These are phyloP conservation scores for Quercus parvula DNA, from an alignment of 306 rosid genomes.

Conservation along the genomic window DNA sequence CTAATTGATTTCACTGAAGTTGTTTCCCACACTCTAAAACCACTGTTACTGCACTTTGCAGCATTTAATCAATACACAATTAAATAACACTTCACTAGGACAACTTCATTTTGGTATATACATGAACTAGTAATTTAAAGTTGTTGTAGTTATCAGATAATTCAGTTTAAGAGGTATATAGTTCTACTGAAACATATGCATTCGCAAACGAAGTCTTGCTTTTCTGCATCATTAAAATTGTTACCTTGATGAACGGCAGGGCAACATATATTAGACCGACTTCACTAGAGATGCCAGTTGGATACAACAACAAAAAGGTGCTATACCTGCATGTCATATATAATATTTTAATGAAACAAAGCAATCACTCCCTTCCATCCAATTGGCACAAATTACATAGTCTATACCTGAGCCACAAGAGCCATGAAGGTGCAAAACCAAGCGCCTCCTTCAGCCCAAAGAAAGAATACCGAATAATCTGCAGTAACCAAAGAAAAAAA, in stretches of 20 bases:
- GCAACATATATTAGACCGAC: constrained; percentile 64
- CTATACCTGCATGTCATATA: constrained; percentile 55
- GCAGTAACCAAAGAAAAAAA: constrained; percentile 15
- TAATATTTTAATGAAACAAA: neutral
- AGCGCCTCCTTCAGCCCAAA: constrained; percentile 71
- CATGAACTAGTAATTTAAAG: neutral
- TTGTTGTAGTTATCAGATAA: neutral
- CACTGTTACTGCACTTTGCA: no score
- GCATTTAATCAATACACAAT: neutral
- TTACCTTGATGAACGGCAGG: constrained; percentile 72
- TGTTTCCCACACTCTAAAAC: neutral
- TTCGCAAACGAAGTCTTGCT: neutral
- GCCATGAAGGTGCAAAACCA: constrained; percentile 81
- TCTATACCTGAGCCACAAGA: constrained; percentile 77
- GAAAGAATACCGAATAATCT: constrained; percentile 80
- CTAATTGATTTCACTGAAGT: neutral
- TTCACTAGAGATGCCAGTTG: constrained; percentile 66
- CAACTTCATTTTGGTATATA: neutral
- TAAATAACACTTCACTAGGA: neutral
- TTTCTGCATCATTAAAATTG: neutral
- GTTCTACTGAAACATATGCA: neutral
- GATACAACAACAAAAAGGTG: constrained; percentile 62
- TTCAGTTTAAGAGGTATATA: neutral
- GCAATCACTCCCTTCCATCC: neutral
- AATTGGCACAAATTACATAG: neutral